Conservation (phyloP, 139 green algal genomes). For the Diplosphaera chodatii region DNA sequence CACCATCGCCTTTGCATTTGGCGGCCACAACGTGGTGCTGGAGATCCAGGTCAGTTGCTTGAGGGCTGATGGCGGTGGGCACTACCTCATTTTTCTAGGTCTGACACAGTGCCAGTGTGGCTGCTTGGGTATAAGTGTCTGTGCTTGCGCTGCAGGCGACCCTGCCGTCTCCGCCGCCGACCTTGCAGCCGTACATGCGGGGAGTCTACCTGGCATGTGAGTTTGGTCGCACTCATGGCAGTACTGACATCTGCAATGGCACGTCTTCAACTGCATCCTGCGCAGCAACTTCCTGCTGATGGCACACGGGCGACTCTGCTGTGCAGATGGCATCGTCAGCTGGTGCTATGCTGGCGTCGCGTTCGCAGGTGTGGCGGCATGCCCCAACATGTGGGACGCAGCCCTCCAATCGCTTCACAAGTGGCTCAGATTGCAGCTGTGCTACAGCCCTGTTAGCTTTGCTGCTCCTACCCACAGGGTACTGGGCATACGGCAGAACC, state of each 20-base stretch:
- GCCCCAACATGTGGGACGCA: no score
- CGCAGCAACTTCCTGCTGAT: no score
- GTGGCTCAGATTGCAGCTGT: no score
- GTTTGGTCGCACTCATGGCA: no score
- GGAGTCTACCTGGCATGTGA: conserved; percentile 32
- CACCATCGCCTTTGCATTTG: conserved; percentile 2
- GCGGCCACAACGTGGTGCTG: conserved; percentile 34
- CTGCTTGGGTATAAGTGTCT: no score
- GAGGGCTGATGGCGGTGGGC: no score
- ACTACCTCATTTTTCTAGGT: no score
- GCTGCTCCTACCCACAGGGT: conserved; percentile 16
- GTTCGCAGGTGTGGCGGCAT: neutral
- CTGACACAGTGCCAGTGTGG: no score
- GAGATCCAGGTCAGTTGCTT: conserved; percentile 21
- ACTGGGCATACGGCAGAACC: conserved; percentile 17
- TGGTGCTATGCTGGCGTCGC: conserved; percentile 23
- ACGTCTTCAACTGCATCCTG: no score
- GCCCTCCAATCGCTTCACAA: no score
- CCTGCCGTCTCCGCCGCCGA: conserved; percentile 4
- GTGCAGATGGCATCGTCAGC: conserved; percentile 22
- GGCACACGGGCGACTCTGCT: no score
- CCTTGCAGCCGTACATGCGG: conserved; percentile 11
- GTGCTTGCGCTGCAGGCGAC: conserved; percentile 2
- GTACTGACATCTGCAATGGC: no score
- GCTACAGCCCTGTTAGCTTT: conserved; percentile 7